Base-by-base conservation (phyloP, 805 yeast genomes). In the Spathaspora boniae region DNA sequence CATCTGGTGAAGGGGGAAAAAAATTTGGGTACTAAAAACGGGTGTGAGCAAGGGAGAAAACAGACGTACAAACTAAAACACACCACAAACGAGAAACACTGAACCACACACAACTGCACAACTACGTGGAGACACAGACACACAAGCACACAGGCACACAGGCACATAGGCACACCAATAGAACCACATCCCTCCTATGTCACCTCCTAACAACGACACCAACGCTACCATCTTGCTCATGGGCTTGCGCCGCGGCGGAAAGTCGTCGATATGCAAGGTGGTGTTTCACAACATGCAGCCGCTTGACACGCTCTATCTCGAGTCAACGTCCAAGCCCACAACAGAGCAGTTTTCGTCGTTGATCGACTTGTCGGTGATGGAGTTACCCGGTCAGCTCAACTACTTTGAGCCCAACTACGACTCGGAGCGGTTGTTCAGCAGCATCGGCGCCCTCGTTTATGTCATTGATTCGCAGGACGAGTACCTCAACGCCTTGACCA, bases 231-330 rank as follows among this genome's bases (percentile, higher is more conserved):
- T 88, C 30, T 69, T 88, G 18, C 60, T 88, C 37, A 86, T 88
- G 96, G 97, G 97, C 1, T 72, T 88, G 23, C 74, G 96, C 51
- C 68, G 86, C 55, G 85, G 91, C 15, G 98, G 98, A 9, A 93
- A 93, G 60, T 86, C 96, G 6, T 88, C 97, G 3, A 93, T 93
- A 21, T 82, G 96, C 51, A 88, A 91, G 54, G 98, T 93, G 9
- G 94, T 93, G 2, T 93, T 93, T 60, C 96, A 91, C 58, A 85
- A 86, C 54, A 87, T 93, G 95, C 95, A 86, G 53, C 97, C 98
- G 1, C 67, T 88, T 42, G 97, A 91, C 51, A 89, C 98, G 0
- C 60, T 91, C 30, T 91, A 91, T 51, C 63, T 93, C 36, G 98
- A 91, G 48, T 79, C 89, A 34, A 91, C 98, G 0, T 76, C 94